Conservation (phyloP, 441 rosid genomes). For the Gossypium gossypioides region DNA sequence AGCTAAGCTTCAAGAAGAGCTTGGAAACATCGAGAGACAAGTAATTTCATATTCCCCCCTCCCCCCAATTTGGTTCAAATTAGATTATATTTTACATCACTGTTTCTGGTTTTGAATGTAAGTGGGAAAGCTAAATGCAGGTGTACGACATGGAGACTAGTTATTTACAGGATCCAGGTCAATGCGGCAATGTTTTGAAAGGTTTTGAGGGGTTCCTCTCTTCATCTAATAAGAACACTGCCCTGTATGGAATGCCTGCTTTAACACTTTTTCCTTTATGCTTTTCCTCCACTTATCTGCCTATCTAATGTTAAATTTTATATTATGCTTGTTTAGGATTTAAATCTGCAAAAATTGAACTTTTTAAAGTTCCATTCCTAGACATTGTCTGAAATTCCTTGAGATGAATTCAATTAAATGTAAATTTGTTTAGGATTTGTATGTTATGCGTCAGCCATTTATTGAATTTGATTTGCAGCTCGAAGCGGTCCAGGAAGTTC, state of each 20-base stretch:
- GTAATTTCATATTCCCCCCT: constrained; percentile 19
- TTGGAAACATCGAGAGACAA: constrained; percentile 77
- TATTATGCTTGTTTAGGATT: background rate
- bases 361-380: background rate
- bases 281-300: background rate
- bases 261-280: background rate
- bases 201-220: constrained; percentile 93
- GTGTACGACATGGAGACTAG: constrained; percentile 95
- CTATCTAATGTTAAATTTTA: background rate
- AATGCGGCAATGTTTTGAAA: constrained; percentile 86
- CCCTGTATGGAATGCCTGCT: constrained; percentile 42
- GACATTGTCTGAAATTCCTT: background rate
- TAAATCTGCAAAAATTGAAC: background rate
- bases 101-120: background rate
- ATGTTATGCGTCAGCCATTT: background rate
- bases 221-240: constrained; percentile 67
- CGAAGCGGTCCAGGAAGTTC: constrained; percentile 89
- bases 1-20: constrained; percentile 81
- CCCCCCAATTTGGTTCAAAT: background rate
- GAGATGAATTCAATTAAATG: background rate
- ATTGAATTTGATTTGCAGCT: constrained; percentile 35
- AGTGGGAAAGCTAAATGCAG: constrained; percentile 26
- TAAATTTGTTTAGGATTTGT: background rate
- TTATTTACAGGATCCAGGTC: constrained; percentile 89
- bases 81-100: background rate